Evolutionary conservation across 2,329 filamentous ascomycete genomes (phyloP).

Genomic region (Pyrenochaeta sp.): DNA sequence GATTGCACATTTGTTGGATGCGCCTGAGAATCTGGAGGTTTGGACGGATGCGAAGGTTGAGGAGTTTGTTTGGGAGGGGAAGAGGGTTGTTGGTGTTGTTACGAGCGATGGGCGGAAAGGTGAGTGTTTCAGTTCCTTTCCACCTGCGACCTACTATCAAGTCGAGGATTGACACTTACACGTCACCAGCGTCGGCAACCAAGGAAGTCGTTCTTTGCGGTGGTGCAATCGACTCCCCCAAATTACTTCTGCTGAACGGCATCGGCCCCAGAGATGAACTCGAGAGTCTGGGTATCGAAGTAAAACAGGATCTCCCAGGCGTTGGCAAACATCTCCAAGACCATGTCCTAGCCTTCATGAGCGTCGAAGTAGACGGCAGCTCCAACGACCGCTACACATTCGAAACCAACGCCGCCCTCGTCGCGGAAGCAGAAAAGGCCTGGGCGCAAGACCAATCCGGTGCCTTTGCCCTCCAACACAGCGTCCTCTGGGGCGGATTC

Average conservation of each 20-base stretch:
- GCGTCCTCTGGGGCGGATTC: slow-evolving; percentile 63
- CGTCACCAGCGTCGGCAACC: slow-evolving; percentile 23
- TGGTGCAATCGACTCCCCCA: slow-evolving; percentile 46
- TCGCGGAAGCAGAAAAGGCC: slow-evolving; percentile 55
- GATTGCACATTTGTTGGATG: slow-evolving; percentile 47
- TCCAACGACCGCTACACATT: slow-evolving; percentile 54
- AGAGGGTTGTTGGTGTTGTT: slow-evolving; percentile 39
- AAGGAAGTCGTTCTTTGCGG: slow-evolving; percentile 48
- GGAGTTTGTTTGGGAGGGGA: slow-evolving; percentile 37
- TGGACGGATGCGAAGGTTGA: slow-evolving; percentile 58
- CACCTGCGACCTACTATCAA: slow-evolving; percentile 27
- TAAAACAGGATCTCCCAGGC: slow-evolving; percentile 51
- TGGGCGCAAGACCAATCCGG: slow-evolving; percentile 53
- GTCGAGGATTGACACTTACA: background rate
- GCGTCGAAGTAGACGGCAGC: slow-evolving; percentile 52
- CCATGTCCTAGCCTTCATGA: slow-evolving; percentile 56
- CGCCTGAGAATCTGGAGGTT: slow-evolving; percentile 63
- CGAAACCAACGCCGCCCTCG: slow-evolving; percentile 32
- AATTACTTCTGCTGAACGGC: slow-evolving; percentile 58
- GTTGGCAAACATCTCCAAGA: slow-evolving; percentile 58
- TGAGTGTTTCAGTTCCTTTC: slow-evolving; percentile 20
- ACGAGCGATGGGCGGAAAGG: slow-evolving; percentile 40
- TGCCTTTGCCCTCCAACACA: slow-evolving; percentile 50
- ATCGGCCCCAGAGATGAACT: slow-evolving; percentile 57
- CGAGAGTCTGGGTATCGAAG: slow-evolving; percentile 51